Percentiles rank a stretch among this genome's conserved stretches.
Evolutionary conservation across 257 asterid genomes (phyloP).

Genomic region (Avicennia marina): DNA sequence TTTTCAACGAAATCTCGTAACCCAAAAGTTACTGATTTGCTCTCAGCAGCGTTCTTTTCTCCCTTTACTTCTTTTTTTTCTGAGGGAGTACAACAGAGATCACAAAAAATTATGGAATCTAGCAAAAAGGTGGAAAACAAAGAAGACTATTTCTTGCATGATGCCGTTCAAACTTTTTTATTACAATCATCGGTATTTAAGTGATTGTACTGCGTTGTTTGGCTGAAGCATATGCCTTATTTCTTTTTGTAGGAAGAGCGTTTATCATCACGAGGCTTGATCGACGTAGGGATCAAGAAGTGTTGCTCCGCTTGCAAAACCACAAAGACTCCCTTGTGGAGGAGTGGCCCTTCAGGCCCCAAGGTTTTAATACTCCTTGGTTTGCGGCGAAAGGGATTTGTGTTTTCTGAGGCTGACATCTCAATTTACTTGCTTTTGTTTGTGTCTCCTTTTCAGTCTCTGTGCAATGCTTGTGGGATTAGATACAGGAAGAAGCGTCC

Average conservation of each 20-base stretch:
- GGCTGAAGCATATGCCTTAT: no score
- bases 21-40: no score
- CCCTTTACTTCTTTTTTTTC: no score
- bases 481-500: slow-evolving; percentile 51
- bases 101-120: no score
- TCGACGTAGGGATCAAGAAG: slow-evolving; percentile 20
- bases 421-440: background rate
- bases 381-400: background rate
- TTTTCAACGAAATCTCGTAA: no score
- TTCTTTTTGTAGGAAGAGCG: slow-evolving; percentile 29
- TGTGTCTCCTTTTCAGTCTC: slow-evolving; percentile 39
- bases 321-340: slow-evolving; percentile 74
- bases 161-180: no score
- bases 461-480: slow-evolving; percentile 82
- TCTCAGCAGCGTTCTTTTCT: no score
- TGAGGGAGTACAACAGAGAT: no score
- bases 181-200: no score
- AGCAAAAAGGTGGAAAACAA: no score
- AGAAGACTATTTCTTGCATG: no score
- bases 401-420: background rate
- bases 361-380: slow-evolving; percentile 33
- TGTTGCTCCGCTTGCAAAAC: slow-evolving; percentile 58
- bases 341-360: slow-evolving; percentile 73
- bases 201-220: no score
- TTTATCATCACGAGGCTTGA: slow-evolving; percentile 14